phyloP scores from a whole-genome alignment of 352 stramenopile species.

The Phytophthora nicotianae region DNA sequence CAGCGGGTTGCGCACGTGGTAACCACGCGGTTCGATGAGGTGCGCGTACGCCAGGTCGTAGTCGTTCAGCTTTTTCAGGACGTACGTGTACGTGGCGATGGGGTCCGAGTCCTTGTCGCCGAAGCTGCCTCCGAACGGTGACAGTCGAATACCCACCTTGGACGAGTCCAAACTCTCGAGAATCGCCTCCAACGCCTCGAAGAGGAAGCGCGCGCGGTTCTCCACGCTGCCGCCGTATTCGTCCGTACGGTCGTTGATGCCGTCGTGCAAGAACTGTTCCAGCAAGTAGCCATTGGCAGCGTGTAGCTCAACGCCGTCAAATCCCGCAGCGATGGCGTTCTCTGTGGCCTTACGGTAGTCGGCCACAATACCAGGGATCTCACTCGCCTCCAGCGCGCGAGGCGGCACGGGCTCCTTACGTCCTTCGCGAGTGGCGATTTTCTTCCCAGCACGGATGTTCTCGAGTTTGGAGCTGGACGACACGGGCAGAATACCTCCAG shows the following conservation, averaged over 20 bases:
- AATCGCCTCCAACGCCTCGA: constrained; percentile 73
- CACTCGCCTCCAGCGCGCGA: constrained; percentile 64
- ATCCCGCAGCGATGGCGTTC: constrained; percentile 78
- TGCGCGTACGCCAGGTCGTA: constrained; percentile 67
- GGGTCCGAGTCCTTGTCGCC: constrained; percentile 53
- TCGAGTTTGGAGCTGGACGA: constrained; percentile 56
- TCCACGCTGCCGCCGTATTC: constrained; percentile 86
- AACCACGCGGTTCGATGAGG: constrained; percentile 61
- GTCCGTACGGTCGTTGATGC: constrained; percentile 86
- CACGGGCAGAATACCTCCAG: constrained; percentile 55
- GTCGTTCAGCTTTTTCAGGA: constrained; percentile 58
- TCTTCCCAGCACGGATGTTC: constrained; percentile 39
- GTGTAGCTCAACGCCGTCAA: constrained; percentile 92
- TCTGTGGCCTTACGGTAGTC: constrained; percentile 60
- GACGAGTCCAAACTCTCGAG: constrained; percentile 36
- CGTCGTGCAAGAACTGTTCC: constrained; percentile 89
- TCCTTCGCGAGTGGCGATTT: constrained; percentile 47
- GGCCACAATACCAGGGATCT: constrained; percentile 79
- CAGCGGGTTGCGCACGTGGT: constrained; percentile 42
- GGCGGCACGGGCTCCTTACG: constrained; percentile 56
- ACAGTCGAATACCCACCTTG: constrained; percentile 53
- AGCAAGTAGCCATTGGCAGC: constrained; percentile 92
- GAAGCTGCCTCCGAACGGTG: constrained; percentile 56
- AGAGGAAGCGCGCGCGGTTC: constrained; percentile 84
- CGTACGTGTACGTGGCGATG: constrained; percentile 53